These are phyloP conservation scores for Raffaelea arxii DNA, from an alignment of 2,329 filamentous ascomycete species.

Conservation along the genomic window DNA sequence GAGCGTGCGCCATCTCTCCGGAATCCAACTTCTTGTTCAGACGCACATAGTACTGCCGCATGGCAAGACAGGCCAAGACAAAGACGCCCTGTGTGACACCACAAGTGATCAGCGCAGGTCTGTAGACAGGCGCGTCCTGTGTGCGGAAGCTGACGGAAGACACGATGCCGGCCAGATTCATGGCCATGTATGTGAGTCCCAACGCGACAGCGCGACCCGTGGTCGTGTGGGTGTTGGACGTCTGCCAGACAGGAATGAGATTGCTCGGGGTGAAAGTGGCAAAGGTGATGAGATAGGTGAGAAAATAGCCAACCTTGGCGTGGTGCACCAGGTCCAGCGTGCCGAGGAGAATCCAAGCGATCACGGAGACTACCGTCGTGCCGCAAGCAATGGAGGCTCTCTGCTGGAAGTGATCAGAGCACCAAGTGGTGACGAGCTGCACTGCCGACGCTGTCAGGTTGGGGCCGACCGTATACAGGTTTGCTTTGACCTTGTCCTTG, in stretches of 20 bases:
- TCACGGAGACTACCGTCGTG: slow-evolving; percentile 11
- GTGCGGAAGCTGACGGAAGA: slow-evolving; percentile 10
- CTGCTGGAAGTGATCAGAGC: slow-evolving; percentile 14
- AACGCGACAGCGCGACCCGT: slow-evolving; percentile 13
- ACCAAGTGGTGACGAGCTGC: slow-evolving; percentile 12
- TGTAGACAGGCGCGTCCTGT: slow-evolving; percentile 12
- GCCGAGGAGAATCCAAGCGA: slow-evolving; percentile 15
- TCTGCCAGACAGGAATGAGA: slow-evolving; percentile 13
- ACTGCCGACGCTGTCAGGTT: slow-evolving; percentile 13
- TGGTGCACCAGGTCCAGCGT: slow-evolving; percentile 12
- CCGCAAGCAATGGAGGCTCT: slow-evolving; percentile 11
- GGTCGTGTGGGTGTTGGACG: slow-evolving; percentile 12
- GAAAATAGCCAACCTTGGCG: slow-evolving; percentile 14
- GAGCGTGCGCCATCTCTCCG: background rate
- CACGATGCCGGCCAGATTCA: slow-evolving; percentile 13
- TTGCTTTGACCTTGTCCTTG: slow-evolving; percentile 16
- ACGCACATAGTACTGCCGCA: background rate
- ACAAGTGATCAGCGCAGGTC: slow-evolving; percentile 13
- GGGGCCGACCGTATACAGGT: slow-evolving; percentile 15
- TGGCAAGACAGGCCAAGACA: background rate
- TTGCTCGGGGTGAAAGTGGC: slow-evolving; percentile 13
- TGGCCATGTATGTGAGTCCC: slow-evolving; percentile 13
- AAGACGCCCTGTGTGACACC: slow-evolving; percentile 4
- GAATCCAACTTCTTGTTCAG: background rate
- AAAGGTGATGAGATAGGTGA: slow-evolving; percentile 14